These are phyloP conservation scores for Strobilomyces dryophilus DNA, from an alignment of 768 basidiomycete genomes.

Conservation along the genomic window DNA sequence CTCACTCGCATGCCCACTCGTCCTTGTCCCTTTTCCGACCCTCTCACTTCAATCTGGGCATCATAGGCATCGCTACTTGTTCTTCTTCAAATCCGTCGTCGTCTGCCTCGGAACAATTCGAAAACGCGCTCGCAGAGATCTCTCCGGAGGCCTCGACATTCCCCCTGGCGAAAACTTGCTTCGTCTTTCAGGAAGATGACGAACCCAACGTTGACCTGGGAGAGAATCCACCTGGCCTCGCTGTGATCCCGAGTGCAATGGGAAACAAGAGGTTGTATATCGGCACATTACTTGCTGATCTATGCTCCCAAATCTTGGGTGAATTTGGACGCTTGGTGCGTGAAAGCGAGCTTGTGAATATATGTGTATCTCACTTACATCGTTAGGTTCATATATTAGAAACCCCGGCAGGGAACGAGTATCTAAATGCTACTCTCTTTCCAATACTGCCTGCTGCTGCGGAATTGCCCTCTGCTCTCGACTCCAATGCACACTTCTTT, in stretches of 20 bases:
- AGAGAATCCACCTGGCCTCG: slow-evolving; percentile 57
- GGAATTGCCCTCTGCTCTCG: slow-evolving; percentile 58
- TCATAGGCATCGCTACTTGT: slow-evolving; percentile 82
- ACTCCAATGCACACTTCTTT: slow-evolving; percentile 40
- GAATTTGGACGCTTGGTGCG: slow-evolving; percentile 84
- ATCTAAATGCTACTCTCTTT: slow-evolving; percentile 66
- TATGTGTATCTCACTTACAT: slow-evolving; percentile 8
- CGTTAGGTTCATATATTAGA: slow-evolving; percentile 73
- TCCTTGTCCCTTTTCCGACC: slow-evolving; percentile 70
- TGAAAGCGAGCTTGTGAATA: not conserved
- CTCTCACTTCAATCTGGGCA: slow-evolving; percentile 80
- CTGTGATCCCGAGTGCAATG: slow-evolving; percentile 80
- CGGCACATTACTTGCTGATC: slow-evolving; percentile 81
- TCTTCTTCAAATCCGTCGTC: slow-evolving; percentile 50
- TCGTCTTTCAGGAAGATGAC: slow-evolving; percentile 76
- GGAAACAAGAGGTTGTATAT: slow-evolving; percentile 86
- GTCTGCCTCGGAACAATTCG: slow-evolving; percentile 61
- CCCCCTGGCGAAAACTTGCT: slow-evolving; percentile 78
- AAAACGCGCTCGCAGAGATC: slow-evolving; percentile 55
- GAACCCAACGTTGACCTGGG: slow-evolving; percentile 49
- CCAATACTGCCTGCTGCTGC: slow-evolving; percentile 57
- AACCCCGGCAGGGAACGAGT: slow-evolving; percentile 81
- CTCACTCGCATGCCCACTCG: slow-evolving; percentile 61
- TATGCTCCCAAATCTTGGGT: slow-evolving; percentile 82
- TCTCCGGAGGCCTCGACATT: slow-evolving; percentile 66